phyloP scores from a whole-genome alignment of 2,329 filamentous ascomycete species.

The Neodidymelliopsis sp. region DNA sequence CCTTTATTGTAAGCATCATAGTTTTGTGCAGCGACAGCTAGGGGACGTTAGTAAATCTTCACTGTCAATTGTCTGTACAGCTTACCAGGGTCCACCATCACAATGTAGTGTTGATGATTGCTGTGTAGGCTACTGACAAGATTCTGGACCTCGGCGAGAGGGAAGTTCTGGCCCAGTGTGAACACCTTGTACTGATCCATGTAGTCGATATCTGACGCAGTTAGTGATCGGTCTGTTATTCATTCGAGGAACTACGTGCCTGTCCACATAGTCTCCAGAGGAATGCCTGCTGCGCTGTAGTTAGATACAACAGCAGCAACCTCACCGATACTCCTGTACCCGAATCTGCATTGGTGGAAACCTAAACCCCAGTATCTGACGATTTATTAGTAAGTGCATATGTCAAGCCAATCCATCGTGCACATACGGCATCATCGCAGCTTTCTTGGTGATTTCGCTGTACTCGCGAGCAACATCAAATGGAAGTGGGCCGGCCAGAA shows the following conservation, averaged over 20 bases:
- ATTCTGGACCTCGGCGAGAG: conserved; percentile 66
- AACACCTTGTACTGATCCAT: conserved; percentile 68
- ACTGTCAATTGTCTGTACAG: not conserved
- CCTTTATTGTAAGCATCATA: conserved; percentile 69
- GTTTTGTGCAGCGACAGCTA: conserved; percentile 57
- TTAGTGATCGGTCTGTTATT: conserved; percentile 6
- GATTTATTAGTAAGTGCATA: not conserved
- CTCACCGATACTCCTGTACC: conserved; percentile 64
- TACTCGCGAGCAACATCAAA: conserved; percentile 58
- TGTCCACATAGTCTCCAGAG: conserved; percentile 75
- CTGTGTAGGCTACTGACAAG: conserved; percentile 70
- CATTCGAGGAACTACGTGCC: conserved; percentile 55
- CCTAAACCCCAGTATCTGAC: conserved; percentile 58
- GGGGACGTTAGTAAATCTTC: conserved; percentile 53
- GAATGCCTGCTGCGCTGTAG: conserved; percentile 69
- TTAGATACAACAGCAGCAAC: conserved; percentile 72
- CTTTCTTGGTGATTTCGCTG: conserved; percentile 54
- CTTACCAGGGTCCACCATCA: conserved; percentile 76
- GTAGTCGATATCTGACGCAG: conserved; percentile 67
- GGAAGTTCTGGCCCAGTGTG: conserved; percentile 69
- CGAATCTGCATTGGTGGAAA: conserved; percentile 60
- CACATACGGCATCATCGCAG: conserved; percentile 54
- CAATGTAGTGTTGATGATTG: conserved; percentile 72
- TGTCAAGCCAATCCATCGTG: too few relatives aligned
- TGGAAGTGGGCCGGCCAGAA: conserved; percentile 57